phyloP scores from a whole-genome alignment of 306 rosid genomes.

The Pyrus communis region DNA sequence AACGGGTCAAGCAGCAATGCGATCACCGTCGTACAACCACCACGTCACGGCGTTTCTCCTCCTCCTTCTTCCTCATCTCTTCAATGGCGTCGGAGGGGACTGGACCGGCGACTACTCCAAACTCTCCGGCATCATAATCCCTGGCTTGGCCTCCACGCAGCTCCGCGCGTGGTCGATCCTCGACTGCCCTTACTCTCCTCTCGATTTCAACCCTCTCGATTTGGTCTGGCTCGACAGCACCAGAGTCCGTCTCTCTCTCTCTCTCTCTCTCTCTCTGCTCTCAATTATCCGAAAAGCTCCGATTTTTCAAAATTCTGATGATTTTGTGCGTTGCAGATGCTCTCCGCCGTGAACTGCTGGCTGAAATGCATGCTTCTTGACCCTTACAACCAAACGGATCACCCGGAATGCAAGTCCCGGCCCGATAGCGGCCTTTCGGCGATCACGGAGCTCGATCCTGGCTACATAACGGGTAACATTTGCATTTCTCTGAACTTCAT shows the following conservation, averaged over 20 bases:
- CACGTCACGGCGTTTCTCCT: slow-evolving; percentile 11
- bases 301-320: neutral
- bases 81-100: slow-evolving; percentile 11
- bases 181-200: slow-evolving; percentile 93
- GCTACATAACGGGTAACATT: slow-evolving; percentile 76
- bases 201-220: slow-evolving; percentile 98
- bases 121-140: slow-evolving; percentile 89
- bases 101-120: slow-evolving; percentile 68
- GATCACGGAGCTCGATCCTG: slow-evolving; percentile 96
- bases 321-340: slow-evolving; percentile 50
- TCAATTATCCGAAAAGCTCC: slow-evolving; percentile 16
- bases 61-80: neutral
- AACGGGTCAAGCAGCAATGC: slow-evolving; percentile 8
- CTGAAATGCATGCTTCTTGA: slow-evolving; percentile 88
- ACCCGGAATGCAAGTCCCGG: slow-evolving; percentile 88
- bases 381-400: slow-evolving; percentile 91
- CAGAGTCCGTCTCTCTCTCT: slow-evolving; percentile 35
- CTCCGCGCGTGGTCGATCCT: slow-evolving; percentile 98
- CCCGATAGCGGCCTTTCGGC: slow-evolving; percentile 99
- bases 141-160: slow-evolving; percentile 97
- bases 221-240: slow-evolving; percentile 99
- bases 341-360: slow-evolving; percentile 98
- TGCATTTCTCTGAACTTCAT: neutral
- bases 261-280: neutral
- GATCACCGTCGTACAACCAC: slow-evolving; percentile 14